Percentiles rank a stretch among this genome's conserved stretches.
Evolutionary conservation across 2,329 filamentous ascomycete genomes (phyloP).

Genomic region (Penicillium sumatraense): DNA sequence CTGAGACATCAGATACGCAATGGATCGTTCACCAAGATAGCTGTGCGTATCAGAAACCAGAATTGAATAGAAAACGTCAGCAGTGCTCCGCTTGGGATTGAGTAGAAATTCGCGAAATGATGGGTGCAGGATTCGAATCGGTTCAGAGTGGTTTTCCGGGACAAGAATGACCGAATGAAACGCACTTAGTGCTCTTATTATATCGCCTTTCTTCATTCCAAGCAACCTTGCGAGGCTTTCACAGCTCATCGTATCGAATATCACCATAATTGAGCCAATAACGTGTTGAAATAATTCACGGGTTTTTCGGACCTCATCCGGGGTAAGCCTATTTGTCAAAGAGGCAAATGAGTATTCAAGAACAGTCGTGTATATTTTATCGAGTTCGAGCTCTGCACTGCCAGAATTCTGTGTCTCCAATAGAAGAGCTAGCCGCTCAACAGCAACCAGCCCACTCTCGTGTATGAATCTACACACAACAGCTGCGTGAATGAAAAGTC

Average conservation of each 20-base stretch:
- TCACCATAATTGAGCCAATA: neutral
- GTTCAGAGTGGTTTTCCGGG: neutral
- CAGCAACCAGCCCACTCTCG: neutral
- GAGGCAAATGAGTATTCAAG: neutral
- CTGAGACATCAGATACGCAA: neutral
- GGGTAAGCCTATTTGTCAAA: neutral
- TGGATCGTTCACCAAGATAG: neutral
- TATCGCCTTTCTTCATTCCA: neutral
- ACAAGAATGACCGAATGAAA: neutral
- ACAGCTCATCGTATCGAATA: neutral
- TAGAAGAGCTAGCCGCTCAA: neutral
- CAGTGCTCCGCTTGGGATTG: neutral
- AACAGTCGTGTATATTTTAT: neutral
- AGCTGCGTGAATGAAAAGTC: constrained; percentile 3
- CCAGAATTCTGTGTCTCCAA: neutral
- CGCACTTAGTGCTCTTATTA: neutral
- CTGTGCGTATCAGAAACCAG: neutral
- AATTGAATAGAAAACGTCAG: neutral
- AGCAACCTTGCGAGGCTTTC: neutral
- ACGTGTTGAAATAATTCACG: neutral
- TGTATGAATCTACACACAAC: neutral
- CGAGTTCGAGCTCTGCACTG: neutral
- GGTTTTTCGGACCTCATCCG: neutral
- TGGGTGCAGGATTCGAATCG: neutral
- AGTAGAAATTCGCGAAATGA: constrained; percentile 3